Evolutionary conservation across 1,284 basidiomycete genomes (phyloP), one percentile per base, ranked within the genome.

Genomic region (Pseudomicrostroma phylloplanum): DNA sequence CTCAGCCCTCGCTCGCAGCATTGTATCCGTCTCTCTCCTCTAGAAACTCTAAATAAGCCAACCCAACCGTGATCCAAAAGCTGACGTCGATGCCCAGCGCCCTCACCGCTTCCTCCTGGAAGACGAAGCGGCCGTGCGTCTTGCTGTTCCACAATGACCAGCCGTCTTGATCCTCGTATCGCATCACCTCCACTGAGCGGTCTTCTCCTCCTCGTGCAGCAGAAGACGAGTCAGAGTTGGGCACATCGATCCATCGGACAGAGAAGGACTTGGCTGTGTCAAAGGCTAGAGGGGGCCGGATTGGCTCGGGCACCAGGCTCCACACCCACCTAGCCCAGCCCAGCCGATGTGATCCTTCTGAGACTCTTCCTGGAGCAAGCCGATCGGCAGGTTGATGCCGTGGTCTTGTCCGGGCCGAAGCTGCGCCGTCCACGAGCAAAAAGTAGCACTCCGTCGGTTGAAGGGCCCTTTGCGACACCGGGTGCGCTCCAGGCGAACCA

Each of bases 11-110:
- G 23, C 46, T 48, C 7, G 46, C 46, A 12, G 46, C 46, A 23
- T 48, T 48, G 23, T 48, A 48, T 4, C 46, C 46, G 60, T 62
- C 60, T 17, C 60, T 11, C 42, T 72, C 70, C 58, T 75, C 73
- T 36, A 75, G 49, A 30, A 73, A 72, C 40, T 75, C 72, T 19
- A 75, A 55, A 57, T 75, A 75, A 1, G 71, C 72, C 23, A 75
- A 56, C 12, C 65, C 68, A 1, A 66, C 63, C n/a, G 65, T 58
- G 55, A 73, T 65, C 73, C 73, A 75, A 42, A 75, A 73, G 59
- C 67, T 67, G 12, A 56, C 54, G 19, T 73, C 64, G 42, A 75
- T 55, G 0, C 69, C 68, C 0, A 75, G 56, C 9, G 70, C 67
- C 51, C 70, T 56, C 55, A 73, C 60, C 8, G 70, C 73, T 6